A percentile compares a stretch with the other conserved stretches of the same genome.
These are phyloP conservation scores for Periconia digitata DNA, from an alignment of 2,329 filamentous ascomycete species.

Conservation along the genomic window DNA sequence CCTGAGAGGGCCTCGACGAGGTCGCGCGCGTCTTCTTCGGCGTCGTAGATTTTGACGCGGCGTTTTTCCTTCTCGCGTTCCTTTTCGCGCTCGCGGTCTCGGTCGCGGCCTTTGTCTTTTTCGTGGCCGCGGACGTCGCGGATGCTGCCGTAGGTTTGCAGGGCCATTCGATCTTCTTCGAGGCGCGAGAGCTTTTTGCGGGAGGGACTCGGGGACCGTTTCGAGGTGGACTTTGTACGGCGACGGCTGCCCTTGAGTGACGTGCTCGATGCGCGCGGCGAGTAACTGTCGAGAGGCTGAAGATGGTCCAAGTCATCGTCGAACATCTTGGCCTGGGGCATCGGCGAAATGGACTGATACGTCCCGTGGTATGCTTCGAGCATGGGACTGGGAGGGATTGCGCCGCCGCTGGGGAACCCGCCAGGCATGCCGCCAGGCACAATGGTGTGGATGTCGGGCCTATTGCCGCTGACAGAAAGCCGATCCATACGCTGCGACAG, in stretches of 20 bases:
- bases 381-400: conserved; percentile 77
- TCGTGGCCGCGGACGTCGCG: conserved; percentile 18
- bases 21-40: conserved; percentile 73
- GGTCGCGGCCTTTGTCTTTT: conserved; percentile 9
- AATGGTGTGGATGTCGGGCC: conserved; percentile 44
- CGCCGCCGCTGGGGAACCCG: conserved; percentile 30
- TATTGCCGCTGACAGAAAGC: conserved; percentile 51
- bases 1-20: conserved; percentile 75
- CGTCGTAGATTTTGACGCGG: conserved; percentile 79
- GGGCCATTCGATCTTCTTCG: conserved; percentile 35
- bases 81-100: conserved; percentile 13
- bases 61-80: conserved; percentile 46
- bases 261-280: conserved; percentile 31
- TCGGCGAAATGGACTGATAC: conserved; percentile 91
- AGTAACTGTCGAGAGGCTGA: conserved; percentile 34
- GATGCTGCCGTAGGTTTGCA: conserved; percentile 33
- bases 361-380: conserved; percentile 92
- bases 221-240: conserved; percentile 33
- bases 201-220: conserved; percentile 34
- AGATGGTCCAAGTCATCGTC: conserved; percentile 54
- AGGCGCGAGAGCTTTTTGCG: conserved; percentile 9
- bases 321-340: conserved; percentile 77
- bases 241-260: conserved; percentile 27
- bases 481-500: conserved; percentile 48
- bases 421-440: conserved; percentile 35